These are phyloP conservation scores for Silene conica DNA, from an alignment of 148 eudicot genomes.

Conservation along the genomic window DNA sequence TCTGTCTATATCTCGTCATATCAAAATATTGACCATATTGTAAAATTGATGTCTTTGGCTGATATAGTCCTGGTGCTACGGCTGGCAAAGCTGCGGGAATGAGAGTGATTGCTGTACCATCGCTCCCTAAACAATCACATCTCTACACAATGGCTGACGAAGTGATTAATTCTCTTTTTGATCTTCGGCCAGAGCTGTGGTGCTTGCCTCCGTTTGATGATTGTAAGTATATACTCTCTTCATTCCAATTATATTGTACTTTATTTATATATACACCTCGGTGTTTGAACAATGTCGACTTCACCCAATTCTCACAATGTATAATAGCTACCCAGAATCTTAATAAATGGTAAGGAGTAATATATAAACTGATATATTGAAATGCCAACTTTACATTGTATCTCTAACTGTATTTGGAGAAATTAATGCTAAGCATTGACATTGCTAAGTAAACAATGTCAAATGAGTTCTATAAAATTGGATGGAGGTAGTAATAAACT, in stretches of 20 bases:
- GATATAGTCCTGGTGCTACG: slow-evolving; percentile 68
- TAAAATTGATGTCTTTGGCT: slow-evolving; percentile 10
- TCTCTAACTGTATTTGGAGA: not conserved
- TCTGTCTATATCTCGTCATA: not conserved
- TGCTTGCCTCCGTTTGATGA: slow-evolving; percentile 84
- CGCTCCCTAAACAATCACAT: slow-evolving; percentile 70
- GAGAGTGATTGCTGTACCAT: slow-evolving; percentile 85
- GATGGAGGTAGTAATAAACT: slow-evolving; percentile 6
- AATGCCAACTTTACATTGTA: not conserved
- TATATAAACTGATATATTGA: no score
- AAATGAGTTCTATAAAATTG: not conserved
- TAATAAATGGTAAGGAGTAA: no score
- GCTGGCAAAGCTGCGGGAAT: slow-evolving; percentile 96
- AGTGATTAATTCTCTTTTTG: slow-evolving; percentile 78
- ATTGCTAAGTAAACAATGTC: not conserved
- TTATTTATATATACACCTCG: no score
- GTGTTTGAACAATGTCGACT: no score
- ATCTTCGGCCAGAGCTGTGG: slow-evolving; percentile 84
- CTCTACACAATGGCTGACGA: slow-evolving; percentile 67
- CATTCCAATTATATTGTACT: not conserved
- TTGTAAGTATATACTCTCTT: slow-evolving; percentile 40
- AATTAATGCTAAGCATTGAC: no score
- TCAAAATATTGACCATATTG: not conserved
- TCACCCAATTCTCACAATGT: no score
- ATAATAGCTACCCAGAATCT: no score